Conservation (phyloP, 2,329 filamentous ascomycete species). For the Trichoderma brevicompactum region DNA sequence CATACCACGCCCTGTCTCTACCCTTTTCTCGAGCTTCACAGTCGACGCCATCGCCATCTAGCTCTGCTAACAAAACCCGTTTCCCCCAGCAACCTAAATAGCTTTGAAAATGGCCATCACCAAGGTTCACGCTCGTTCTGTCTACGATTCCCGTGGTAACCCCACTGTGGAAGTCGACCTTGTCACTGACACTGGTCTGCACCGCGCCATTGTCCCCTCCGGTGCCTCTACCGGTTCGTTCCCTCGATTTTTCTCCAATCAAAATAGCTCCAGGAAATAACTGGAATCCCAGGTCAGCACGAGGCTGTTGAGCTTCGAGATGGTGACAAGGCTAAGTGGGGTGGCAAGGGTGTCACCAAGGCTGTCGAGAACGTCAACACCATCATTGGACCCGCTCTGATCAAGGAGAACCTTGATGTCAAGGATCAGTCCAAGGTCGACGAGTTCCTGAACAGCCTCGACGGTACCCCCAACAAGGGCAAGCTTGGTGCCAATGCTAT, state of each 20-base stretch:
- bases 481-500: conserved; percentile 89
- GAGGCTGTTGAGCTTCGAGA: conserved; percentile 91
- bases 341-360: conserved; percentile 84
- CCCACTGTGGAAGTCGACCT: conserved; percentile 98
- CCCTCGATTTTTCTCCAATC: conserved; percentile 36
- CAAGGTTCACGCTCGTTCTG: conserved; percentile 89
- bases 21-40: neutral
- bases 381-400: conserved; percentile 77
- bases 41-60: neutral
- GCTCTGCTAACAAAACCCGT: conserved; percentile 8
- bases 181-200: conserved; percentile 92
- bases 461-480: conserved; percentile 84
- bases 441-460: conserved; percentile 82
- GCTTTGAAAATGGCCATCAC: conserved; percentile 78
- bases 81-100: conserved; percentile 1
- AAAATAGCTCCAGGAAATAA: conserved; percentile 36
- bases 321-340: conserved; percentile 85
- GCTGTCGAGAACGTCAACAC: conserved; percentile 86
- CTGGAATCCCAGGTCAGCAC: conserved; percentile 69
- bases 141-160: conserved; percentile 99
- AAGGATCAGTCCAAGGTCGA: conserved; percentile 86
- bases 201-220: conserved; percentile 96
- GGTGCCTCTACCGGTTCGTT: conserved; percentile 88
- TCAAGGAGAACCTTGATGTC: conserved; percentile 81
- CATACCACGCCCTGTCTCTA: neutral